A percentile compares a stretch with the other conserved stretches of the same genome.
phyloP scores from a whole-genome alignment of 305 asterid species.

The Solanum hybrid region DNA sequence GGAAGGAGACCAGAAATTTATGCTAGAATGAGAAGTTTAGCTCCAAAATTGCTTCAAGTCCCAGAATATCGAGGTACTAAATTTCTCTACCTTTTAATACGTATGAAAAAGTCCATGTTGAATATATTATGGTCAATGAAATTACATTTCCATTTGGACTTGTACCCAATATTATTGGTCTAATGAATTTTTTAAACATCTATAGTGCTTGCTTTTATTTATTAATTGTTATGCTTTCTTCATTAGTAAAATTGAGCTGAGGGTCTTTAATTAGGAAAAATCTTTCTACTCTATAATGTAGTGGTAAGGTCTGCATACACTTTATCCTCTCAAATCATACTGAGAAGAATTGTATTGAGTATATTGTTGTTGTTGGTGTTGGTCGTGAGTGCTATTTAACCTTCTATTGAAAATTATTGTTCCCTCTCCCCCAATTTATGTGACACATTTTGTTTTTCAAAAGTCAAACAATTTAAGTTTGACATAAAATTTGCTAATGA shows the following conservation, averaged over 20 bases:
- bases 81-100: not conserved
- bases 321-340: not conserved
- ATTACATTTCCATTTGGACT: not conserved
- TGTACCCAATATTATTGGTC: not conserved
- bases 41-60: slow-evolving; percentile 84
- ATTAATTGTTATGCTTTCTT: no score
- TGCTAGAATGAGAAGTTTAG: slow-evolving; percentile 57
- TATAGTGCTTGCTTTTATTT: not conserved
- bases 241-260: no score
- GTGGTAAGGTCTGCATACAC: no score
- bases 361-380: no score
- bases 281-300: no score
- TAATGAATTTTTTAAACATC: not conserved
- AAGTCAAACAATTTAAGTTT: no score
- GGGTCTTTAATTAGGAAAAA: no score
- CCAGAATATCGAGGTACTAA: slow-evolving; percentile 71
- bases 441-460: no score
- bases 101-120: not conserved
- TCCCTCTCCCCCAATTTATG: no score
- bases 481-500: no score
- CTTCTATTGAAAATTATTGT: not conserved
- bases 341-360: not conserved
- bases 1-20: slow-evolving; percentile 80
- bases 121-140: not conserved
- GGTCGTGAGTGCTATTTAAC: not conserved